Percentiles rank a stretch among this genome's conserved stretches.
phyloP scores from a whole-genome alignment of 257 asterid species.

The Galeopsis tetrahit region DNA sequence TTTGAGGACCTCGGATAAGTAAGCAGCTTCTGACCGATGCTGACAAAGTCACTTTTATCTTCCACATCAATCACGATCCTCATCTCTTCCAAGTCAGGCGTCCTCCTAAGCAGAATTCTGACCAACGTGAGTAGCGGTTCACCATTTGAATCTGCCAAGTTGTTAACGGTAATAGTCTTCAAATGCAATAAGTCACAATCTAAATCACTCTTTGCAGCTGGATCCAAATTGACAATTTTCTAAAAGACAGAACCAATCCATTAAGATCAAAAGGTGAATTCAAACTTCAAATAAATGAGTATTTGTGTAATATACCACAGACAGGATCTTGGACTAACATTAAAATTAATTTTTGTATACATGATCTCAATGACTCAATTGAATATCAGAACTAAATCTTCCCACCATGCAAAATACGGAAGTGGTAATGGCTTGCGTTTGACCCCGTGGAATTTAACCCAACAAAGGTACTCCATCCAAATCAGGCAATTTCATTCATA shows the following conservation, averaged over 20 bases:
- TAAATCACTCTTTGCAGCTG: background rate
- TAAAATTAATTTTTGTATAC: too few relatives aligned
- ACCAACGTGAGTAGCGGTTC: constrained; percentile 6
- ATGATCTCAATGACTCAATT: too few relatives aligned
- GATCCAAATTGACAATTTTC: background rate
- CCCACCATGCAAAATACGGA: too few relatives aligned
- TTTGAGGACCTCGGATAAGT: too few relatives aligned
- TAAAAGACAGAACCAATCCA: background rate
- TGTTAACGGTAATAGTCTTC: constrained; percentile 11
- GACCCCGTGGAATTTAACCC: too few relatives aligned
- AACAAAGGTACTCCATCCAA: too few relatives aligned
- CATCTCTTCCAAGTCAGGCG: constrained; percentile 16
- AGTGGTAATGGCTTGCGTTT: too few relatives aligned
- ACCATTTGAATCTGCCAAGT: background rate
- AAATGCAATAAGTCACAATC: constrained; percentile 12
- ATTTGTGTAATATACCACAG: too few relatives aligned
- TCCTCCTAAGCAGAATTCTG: constrained; percentile 16
- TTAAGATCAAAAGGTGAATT: background rate
- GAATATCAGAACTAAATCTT: too few relatives aligned
- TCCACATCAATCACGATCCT: background rate
- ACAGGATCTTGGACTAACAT: too few relatives aligned
- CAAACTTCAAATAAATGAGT: background rate
- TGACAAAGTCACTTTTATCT: background rate
- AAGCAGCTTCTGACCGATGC: constrained; percentile 2
- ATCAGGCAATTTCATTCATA: too few relatives aligned